Percentiles rank a stretch among this genome's conserved stretches.
These are phyloP conservation scores for Clitopilus passeckerianus DNA, from an alignment of 768 basidiomycete species.

Conservation along the genomic window DNA sequence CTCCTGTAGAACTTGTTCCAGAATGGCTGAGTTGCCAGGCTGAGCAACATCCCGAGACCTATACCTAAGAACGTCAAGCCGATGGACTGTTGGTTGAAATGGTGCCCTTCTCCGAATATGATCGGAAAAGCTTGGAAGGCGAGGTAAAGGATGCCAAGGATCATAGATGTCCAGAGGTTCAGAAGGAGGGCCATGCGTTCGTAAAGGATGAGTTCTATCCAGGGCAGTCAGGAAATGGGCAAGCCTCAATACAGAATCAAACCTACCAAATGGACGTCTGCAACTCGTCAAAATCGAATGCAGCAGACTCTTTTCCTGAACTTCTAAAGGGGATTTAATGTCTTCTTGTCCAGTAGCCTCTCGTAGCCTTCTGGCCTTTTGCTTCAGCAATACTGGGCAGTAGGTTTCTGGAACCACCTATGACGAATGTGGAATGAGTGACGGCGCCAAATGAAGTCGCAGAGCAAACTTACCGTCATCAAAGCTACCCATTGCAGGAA, in stretches of 20 bases:
- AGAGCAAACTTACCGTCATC: conserved; percentile 34
- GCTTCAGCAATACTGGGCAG: conserved; percentile 50
- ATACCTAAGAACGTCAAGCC: conserved; percentile 61
- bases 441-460: neutral
- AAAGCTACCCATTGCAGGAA: conserved; percentile 48
- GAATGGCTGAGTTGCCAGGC: conserved; percentile 45
- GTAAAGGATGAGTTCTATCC: conserved; percentile 50
- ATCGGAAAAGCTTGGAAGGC: conserved; percentile 58
- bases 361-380: conserved; percentile 58
- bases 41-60: conserved; percentile 50
- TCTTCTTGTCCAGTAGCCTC: conserved; percentile 45
- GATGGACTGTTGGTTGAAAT: conserved; percentile 44
- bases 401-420: conserved; percentile 75
- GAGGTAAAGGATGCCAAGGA: conserved; percentile 59
- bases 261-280: conserved; percentile 69
- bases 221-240: neutral
- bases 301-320: conserved; percentile 34
- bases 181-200: conserved; percentile 78
- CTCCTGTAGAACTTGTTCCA: conserved; percentile 44
- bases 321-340: conserved; percentile 61
- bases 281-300: conserved; percentile 53
- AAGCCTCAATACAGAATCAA: neutral
- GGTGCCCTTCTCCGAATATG: conserved; percentile 44
- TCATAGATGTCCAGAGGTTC: conserved; percentile 57
- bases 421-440: neutral